phyloP scores from a whole-genome alignment of 768 basidiomycete genomes.

The Exsudoporus frostii region DNA sequence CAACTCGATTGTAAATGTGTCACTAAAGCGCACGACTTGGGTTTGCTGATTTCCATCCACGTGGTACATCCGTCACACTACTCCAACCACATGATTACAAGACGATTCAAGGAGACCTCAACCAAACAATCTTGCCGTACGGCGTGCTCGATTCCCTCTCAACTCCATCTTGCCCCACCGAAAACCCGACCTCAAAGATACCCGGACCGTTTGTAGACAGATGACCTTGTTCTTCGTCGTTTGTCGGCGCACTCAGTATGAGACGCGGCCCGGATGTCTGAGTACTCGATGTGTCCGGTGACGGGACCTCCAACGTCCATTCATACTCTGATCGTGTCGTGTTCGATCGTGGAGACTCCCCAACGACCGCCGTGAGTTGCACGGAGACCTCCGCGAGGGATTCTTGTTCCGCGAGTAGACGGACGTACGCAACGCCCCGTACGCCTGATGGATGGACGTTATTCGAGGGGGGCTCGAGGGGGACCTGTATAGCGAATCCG shows the following conservation, averaged over 20 bases:
- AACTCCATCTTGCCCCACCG: slow-evolving; percentile 31
- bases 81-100: not conserved
- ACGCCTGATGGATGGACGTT: slow-evolving; percentile 49
- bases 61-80: not conserved
- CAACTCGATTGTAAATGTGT: too few species aligned
- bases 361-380: slow-evolving; percentile 50
- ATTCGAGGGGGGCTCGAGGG: slow-evolving; percentile 44
- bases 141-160: slow-evolving; percentile 40
- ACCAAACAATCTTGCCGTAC: slow-evolving; percentile 51
- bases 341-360: slow-evolving; percentile 33
- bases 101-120: not conserved
- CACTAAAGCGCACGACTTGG: not conserved
- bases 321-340: slow-evolving; percentile 21
- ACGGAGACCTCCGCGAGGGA: slow-evolving; percentile 32
- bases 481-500: slow-evolving; percentile 40
- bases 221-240: slow-evolving; percentile 36
- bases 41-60: too few species aligned
- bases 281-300: not conserved
- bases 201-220: slow-evolving; percentile 31
- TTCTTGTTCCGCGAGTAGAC: slow-evolving; percentile 35
- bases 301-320: slow-evolving; percentile 45
- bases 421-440: slow-evolving; percentile 48
- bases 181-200: slow-evolving; percentile 56
- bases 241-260: slow-evolving; percentile 35
- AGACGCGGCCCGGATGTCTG: slow-evolving; percentile 31